Evolutionary conservation across 1,284 basidiomycete genomes (phyloP).

Genomic region (Cutaneotrichosporon curvatum): DNA sequence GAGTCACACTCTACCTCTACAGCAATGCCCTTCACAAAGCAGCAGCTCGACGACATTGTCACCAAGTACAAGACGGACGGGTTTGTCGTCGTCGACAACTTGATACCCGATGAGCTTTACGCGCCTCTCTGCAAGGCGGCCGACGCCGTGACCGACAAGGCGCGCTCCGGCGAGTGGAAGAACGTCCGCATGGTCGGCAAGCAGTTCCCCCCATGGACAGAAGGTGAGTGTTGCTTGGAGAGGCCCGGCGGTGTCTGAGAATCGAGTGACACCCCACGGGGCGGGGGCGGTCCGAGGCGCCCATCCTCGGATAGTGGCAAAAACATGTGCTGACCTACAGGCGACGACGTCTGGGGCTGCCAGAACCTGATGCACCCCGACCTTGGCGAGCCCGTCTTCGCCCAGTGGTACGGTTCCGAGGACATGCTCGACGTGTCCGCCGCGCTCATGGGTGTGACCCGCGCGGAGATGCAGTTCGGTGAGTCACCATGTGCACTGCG

Average conservation of each 20-base stretch:
- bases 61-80: conserved; percentile 58
- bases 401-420: conserved; percentile 61
- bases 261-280: too few species aligned
- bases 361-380: conserved; percentile 74
- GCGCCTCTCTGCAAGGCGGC: conserved; percentile 53
- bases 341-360: conserved; percentile 65
- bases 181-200: conserved; percentile 67
- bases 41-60: conserved; percentile 19
- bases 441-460: conserved; percentile 55
- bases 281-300: too few species aligned
- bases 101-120: conserved; percentile 52
- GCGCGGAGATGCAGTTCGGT: conserved; percentile 61
- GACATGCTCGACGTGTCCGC: conserved; percentile 52
- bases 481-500: conserved; percentile 49
- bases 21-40: conserved; percentile 18
- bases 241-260: too few species aligned
- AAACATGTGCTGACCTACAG: conserved; percentile 15
- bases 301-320: neutral
- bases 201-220: conserved; percentile 69
- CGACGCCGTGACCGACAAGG: conserved; percentile 52
- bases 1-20: too few species aligned
- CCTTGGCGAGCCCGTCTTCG: conserved; percentile 56
- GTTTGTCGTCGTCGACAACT: conserved; percentile 60
- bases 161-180: conserved; percentile 60
- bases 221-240: neutral